These are phyloP conservation scores for Fusarium sp. DNA, from an alignment of 2,329 filamentous ascomycete genomes.

Conservation along the genomic window DNA sequence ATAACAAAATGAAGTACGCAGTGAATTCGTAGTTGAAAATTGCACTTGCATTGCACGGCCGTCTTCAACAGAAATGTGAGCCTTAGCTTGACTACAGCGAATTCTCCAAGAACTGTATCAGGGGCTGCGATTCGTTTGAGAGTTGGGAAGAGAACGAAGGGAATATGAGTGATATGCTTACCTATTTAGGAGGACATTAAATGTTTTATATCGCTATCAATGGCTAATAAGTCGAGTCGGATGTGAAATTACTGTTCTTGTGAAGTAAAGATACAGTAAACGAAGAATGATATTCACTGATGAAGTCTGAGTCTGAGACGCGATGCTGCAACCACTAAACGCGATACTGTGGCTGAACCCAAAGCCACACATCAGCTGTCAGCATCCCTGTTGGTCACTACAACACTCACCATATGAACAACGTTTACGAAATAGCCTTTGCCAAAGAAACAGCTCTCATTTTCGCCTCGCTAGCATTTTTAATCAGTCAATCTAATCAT, in stretches of 20 bases:
- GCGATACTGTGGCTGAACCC: constrained; percentile 36
- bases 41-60: not conserved
- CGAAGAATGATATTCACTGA: not conserved
- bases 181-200: not conserved
- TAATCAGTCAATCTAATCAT: not conserved
- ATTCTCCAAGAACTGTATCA: not conserved
- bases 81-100: constrained; percentile 10
- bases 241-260: not conserved
- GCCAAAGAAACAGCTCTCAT: not conserved
- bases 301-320: constrained; percentile 6
- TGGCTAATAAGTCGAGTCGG: not conserved
- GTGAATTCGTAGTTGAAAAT: not conserved
- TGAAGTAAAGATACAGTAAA: constrained; percentile 3
- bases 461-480: not conserved
- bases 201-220: not conserved
- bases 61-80: not conserved
- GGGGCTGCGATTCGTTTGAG: not conserved
- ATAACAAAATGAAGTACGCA: not conserved
- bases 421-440: constrained; percentile 5
- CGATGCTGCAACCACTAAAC: constrained; percentile 45
- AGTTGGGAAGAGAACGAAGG: not conserved
- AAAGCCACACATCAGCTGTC: constrained; percentile 38
- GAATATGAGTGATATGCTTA: too few species aligned
- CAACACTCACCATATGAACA: constrained; percentile 16
- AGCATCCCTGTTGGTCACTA: constrained; percentile 25